Percentiles rank a stretch among this genome's conserved stretches.
phyloP scores from a whole-genome alignment of 1,139 yeast species.

The Scheffersomyces cryptocercus region DNA sequence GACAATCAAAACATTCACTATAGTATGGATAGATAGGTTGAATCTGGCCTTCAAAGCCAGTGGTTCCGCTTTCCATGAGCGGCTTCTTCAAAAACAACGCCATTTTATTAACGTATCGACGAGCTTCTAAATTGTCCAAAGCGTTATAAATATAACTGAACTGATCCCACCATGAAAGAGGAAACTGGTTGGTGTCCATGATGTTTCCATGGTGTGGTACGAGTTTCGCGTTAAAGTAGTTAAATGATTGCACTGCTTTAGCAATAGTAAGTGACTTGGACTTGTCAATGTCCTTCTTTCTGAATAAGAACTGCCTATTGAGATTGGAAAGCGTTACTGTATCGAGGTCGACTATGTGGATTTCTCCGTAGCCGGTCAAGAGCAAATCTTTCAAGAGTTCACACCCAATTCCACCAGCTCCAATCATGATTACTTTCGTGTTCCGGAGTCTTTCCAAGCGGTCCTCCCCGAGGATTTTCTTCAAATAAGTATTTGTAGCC shows the following conservation, averaged over 20 bases:
- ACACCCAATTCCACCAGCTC: constrained; percentile 99
- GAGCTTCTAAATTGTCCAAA: constrained; percentile 88
- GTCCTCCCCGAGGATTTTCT: constrained; percentile 45
- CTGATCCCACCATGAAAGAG: constrained; percentile 77
- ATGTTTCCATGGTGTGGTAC: constrained; percentile 87
- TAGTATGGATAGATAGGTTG: constrained; percentile 83
- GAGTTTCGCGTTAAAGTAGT: constrained; percentile 64
- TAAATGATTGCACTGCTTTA: constrained; percentile 77
- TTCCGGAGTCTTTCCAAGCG: constrained; percentile 29
- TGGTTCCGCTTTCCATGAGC: constrained; percentile 90
- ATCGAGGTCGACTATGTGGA: constrained; percentile 91
- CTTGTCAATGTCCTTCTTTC: constrained; percentile 82
- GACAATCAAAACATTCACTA: constrained; percentile 94
- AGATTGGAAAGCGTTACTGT: constrained; percentile 90
- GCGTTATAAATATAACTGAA: constrained; percentile 87
- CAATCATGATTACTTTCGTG: constrained; percentile 80
- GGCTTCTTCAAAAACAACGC: constrained; percentile 74
- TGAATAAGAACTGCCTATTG: constrained; percentile 89
- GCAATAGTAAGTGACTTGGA: constrained; percentile 84
- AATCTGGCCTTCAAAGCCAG: constrained; percentile 91
- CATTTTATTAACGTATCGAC: constrained; percentile 85
- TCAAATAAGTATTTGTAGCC: constrained; percentile 46
- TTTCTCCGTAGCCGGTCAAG: constrained; percentile 81
- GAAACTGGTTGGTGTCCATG: constrained; percentile 72
- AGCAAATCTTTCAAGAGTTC: constrained; percentile 86